These are phyloP conservation scores for Tulasnella sp. DNA, from an alignment of 768 basidiomycete genomes.

Conservation along the genomic window DNA sequence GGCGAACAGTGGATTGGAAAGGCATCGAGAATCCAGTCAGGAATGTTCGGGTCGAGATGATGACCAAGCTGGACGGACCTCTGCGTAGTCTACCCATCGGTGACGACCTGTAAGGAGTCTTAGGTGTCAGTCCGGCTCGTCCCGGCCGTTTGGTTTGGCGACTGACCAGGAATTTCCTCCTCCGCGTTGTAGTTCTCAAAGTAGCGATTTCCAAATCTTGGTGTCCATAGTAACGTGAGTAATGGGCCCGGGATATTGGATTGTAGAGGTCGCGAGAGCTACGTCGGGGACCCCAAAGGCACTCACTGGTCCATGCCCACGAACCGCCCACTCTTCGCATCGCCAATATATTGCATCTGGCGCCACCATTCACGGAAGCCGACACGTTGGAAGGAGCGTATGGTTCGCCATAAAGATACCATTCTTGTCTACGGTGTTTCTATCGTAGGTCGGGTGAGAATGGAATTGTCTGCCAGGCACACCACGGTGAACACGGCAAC, in stretches of 20 bases:
- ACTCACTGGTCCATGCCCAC: slow-evolving; percentile 77
- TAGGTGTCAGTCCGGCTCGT: neutral
- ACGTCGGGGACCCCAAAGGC: neutral
- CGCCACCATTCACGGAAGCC: slow-evolving; percentile 83
- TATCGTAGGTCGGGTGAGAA: neutral
- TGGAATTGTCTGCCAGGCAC: no score
- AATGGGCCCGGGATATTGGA: neutral
- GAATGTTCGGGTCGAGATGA: no score
- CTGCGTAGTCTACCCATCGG: slow-evolving; percentile 89
- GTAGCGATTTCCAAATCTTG: slow-evolving; percentile 85
- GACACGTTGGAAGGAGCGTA: slow-evolving; percentile 61
- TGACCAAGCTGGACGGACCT: no score
- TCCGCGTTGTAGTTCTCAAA: slow-evolving; percentile 81
- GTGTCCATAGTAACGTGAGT: neutral
- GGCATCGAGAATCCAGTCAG: neutral
- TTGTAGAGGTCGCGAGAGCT: neutral
- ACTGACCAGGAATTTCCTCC: slow-evolving; percentile 78
- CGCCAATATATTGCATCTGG: slow-evolving; percentile 86
- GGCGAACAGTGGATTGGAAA: neutral
- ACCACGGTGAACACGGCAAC: no score
- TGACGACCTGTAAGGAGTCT: slow-evolving; percentile 58
- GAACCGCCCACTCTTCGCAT: slow-evolving; percentile 73
- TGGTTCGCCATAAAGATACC: slow-evolving; percentile 62
- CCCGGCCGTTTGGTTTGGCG: neutral
- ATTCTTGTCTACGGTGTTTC: slow-evolving; percentile 29